Base-by-base conservation (phyloP, 2,329 filamentous ascomycete genomes). In the Rutstroemia sp. region DNA sequence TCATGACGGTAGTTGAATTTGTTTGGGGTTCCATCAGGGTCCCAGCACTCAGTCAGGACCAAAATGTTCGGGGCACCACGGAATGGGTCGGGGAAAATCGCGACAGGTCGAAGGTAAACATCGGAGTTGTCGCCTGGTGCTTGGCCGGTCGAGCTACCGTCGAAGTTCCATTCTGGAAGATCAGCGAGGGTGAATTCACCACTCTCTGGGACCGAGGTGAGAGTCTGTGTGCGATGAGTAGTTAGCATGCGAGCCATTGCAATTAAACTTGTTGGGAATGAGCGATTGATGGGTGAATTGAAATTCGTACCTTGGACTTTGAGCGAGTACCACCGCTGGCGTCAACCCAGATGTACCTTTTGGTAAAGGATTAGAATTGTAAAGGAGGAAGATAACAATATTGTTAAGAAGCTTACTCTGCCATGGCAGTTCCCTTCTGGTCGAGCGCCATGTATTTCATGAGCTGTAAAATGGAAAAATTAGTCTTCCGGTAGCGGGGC, bases 1-100 rank as follows among this genome's bases (percentile, higher is more conserved):
- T 97, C 92, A 73, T 96, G 88, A 66, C 94, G 90, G 86, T 87
- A 89, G 87, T 99, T 99, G 87, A 83, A 97, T 76, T 95, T 92
- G 86, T 97, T 99, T 75, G 94, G 94, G 62, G 85, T 90, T 71
- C 91, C 92, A 75, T 96, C 92, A 64, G 88, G 79, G 72, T 92
- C 91, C 88, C 90, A 96, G 75, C 90, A 95, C 80, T 96, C 92
- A 71, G 86, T 83, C 70, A 97, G 87, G 68, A 97, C 92, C 67
- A 96, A 84, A 74, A 96, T 87, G 81, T 96, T 96, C 76, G 91
- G 88, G 59, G 84, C 84, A 61, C 85, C 82, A 66, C 92, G 88
- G 86, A 96, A 92, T 59, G 92, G 92, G 64, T 96, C 91, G 66
- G 90, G 88, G 83, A 83, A 96, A 76, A 92, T 85, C 67, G 91